Evolutionary conservation across 2,329 filamentous ascomycete species (phyloP), one percentile per base, ranked within the genome.

Genomic region (Exophiala lecanii-corni): DNA sequence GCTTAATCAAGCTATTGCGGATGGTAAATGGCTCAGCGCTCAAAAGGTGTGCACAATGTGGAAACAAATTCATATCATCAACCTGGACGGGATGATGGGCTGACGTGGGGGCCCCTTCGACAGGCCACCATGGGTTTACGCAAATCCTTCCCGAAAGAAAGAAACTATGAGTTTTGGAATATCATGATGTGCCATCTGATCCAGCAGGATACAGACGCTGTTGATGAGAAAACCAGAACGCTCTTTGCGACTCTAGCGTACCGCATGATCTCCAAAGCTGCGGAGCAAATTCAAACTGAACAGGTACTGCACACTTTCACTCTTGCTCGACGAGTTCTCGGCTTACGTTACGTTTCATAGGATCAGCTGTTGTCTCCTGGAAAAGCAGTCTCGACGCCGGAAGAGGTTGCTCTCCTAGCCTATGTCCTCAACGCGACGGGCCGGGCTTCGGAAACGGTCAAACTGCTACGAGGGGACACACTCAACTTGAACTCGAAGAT

Each of bases 241-340:
- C 57, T 73, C 6, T 72, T 71, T 50, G 68, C 68, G n/a, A 70
- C 66, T n/a, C 56, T 74, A 40, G 71, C 70, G 20, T 73, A 70
- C 51, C 67, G 70, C 26, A 70, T 72, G 66, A 60, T 69, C 12
- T 66, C 65, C 5, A 73, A 72, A 47, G 67, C 70, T 31, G 69
- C 66, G 9, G 62, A 64, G 5, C 65, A 60, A 23, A 66, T 70
- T 32, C 66, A 68, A n/a, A 51, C 56, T 19, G 62, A 68, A 50
- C 62, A 65, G 50, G 69, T 72, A 65, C 53, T 65, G 50, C 7
- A 16, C n/a, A 39, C 6, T 32, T 46, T 36, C 20, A 28, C 13
- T 21, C 12, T 20, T 30, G 35, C 10, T 33, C 13, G 17, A 25
- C 19, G 28, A 25, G 13, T 33, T 16, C 2, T 9, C 26, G 17